Evolutionary conservation across 2,329 filamentous ascomycete species (phyloP).

Genomic region (Ophiostoma piceae): DNA sequence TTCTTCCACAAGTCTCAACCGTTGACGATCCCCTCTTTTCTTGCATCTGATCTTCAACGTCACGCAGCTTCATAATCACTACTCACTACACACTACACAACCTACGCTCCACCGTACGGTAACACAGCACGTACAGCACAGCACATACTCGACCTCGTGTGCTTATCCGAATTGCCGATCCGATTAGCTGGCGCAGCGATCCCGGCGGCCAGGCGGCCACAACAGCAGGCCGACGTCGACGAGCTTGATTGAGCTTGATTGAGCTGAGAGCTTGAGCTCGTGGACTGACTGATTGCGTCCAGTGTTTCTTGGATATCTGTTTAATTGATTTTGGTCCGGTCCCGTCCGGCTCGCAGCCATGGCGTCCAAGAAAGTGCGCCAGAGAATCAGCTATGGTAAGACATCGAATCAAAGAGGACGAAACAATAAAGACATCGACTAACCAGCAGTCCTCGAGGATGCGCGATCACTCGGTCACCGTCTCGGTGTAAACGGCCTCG

Average conservation of each 20-base stretch:
- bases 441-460: slow-evolving; percentile 50
- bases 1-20: slow-evolving; percentile 10
- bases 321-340: not conserved
- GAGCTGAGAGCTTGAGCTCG: too few species aligned
- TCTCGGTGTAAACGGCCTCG: slow-evolving; percentile 90
- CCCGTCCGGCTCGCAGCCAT: slow-evolving; percentile 35
- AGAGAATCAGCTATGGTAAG: slow-evolving; percentile 63
- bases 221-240: not conserved
- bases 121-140: not conserved
- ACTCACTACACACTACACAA: not conserved
- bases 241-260: not conserved
- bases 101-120: not conserved
- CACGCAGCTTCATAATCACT: not conserved
- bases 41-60: not conserved
- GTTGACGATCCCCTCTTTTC: slow-evolving; percentile 13
- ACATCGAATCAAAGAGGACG: slow-evolving; percentile 21
- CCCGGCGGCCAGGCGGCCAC: slow-evolving; percentile 20
- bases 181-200: slow-evolving; percentile 8
- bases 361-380: slow-evolving; percentile 57
- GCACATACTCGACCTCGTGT: not conserved
- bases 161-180: not conserved
- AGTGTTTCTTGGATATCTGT: not conserved
- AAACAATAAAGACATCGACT: not conserved
- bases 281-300: too few species aligned
- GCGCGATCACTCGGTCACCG: slow-evolving; percentile 71